Base-by-base conservation (phyloP, 1,284 basidiomycete species). In the Phylloboletellus chloephorus region DNA sequence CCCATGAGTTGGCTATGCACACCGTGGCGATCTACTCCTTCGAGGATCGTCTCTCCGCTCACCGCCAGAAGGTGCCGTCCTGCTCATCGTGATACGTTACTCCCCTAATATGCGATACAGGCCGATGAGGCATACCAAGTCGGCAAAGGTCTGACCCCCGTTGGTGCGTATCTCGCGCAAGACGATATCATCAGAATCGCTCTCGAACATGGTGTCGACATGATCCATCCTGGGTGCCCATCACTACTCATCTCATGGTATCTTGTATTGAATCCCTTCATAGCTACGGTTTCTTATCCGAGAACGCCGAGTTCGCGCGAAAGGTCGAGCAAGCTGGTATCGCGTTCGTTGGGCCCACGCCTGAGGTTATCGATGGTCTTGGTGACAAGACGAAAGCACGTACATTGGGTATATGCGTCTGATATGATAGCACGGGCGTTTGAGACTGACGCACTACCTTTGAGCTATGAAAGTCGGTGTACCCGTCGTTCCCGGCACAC, bases 371-470 rank as follows among this genome's bases (percentile, higher is more conserved):
- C 54, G 96, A 98, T 72, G 82, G 87, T 35, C 80, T 98, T 39
- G 96, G 96, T 50, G 95, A 98, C 75, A 98, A 99, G 80, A 97
- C 94, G 48, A 98, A 98, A 69, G 95, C 95, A 34, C 80, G 93
- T 57, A 78, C 80, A 32, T 73, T 94, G 39, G 89, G 88, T 89
- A 60, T 52, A 60, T 54, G 31, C 43, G 22, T 40, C 31, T 40
- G 21, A 34, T 31, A 12, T 7, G 10, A 11, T 37, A 6, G 0
- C 5, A 25, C 5, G 6, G 29, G 17, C 10, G 19, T 34, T 19
- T 16, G 12, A 23, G 5, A 2, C 39, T 57, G 15, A 64, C 11
- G 11, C 4, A 7, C 15, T 10, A 1, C 31, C 28, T 41, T 39
- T 34, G 23, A 87, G 88, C 89, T 30, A 90, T 91, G 63, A 83